Conservation (phyloP, 1,284 basidiomycete species). For the Microbotryomycetes sp. region DNA sequence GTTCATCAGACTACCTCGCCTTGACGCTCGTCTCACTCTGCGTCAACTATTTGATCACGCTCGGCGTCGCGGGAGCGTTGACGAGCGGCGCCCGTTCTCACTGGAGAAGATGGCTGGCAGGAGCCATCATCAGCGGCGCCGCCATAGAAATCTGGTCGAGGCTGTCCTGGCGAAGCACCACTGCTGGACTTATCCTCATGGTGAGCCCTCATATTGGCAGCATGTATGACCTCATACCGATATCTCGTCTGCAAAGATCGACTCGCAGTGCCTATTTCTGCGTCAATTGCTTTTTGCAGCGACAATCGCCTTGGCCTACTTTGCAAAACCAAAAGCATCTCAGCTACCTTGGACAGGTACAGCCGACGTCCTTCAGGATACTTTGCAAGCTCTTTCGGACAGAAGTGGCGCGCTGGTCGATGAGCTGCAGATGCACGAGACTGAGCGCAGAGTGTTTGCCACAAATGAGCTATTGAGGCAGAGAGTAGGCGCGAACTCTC, state of each 20-base stretch:
- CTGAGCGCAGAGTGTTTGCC: not conserved
- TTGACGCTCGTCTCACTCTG: not conserved
- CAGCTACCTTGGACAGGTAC: not conserved
- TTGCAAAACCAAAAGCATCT: not conserved
- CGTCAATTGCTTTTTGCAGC: not conserved
- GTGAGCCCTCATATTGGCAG: not conserved
- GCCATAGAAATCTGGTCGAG: not conserved
- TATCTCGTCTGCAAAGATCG: not conserved
- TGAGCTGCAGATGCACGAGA: not conserved
- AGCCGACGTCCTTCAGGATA: not conserved
- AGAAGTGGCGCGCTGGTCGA: not conserved
- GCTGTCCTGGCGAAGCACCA: not conserved
- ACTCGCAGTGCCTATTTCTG: not conserved
- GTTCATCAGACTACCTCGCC: not conserved
- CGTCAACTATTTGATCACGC: conserved; percentile 13
- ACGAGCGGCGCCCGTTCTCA: not conserved
- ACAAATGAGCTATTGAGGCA: not conserved
- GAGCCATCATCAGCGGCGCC: not conserved
- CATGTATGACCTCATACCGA: not conserved
- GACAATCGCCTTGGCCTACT: not conserved
- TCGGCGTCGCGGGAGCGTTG: not conserved
- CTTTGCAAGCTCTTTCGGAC: not conserved
- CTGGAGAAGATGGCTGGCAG: not conserved
- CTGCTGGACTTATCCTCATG: not conserved
- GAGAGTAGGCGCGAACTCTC: not conserved